These are phyloP conservation scores for Huntiella savannae DNA, from an alignment of 2,329 filamentous ascomycete genomes.

Conservation along the genomic window DNA sequence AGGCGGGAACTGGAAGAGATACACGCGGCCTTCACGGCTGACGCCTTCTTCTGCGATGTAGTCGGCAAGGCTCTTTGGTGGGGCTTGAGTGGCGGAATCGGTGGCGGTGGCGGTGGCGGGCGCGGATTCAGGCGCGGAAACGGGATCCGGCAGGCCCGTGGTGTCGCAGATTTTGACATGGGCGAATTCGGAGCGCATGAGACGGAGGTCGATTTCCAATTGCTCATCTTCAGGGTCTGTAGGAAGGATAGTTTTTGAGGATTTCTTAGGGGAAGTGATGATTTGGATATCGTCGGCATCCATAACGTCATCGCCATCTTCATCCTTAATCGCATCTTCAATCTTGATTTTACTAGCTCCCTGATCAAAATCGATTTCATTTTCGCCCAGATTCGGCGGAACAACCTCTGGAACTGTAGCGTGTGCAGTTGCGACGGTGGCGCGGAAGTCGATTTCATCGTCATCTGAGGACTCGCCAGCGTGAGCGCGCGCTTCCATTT, in stretches of 20 bases:
- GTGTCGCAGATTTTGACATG: constrained; percentile 8
- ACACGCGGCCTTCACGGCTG: constrained; percentile 32
- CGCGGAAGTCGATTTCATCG: constrained; percentile 11
- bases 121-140: too few species aligned
- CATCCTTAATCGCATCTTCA: constrained; percentile 12
- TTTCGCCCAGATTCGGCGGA: constrained; percentile 29
- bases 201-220: constrained; percentile 21
- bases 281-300: constrained; percentile 12
- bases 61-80: constrained; percentile 12
- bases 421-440: constrained; percentile 11
- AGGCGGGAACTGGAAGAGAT: constrained; percentile 46
- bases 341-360: constrained; percentile 14
- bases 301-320: constrained; percentile 15
- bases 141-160: neutral
- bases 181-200: constrained; percentile 23
- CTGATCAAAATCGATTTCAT: constrained; percentile 27
- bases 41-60: constrained; percentile 11
- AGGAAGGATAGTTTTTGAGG: constrained; percentile 12
- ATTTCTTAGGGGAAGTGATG: constrained; percentile 12
- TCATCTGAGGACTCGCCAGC: constrained; percentile 8
- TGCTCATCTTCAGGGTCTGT: constrained; percentile 16
- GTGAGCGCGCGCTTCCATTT: constrained; percentile 9
- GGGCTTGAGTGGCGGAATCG: too few species aligned
- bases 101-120: too few species aligned
- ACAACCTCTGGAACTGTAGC: constrained; percentile 28